Evolutionary conservation across 352 stramenopile genomes (phyloP).

Genomic region (Phytophthora citrophthora): DNA sequence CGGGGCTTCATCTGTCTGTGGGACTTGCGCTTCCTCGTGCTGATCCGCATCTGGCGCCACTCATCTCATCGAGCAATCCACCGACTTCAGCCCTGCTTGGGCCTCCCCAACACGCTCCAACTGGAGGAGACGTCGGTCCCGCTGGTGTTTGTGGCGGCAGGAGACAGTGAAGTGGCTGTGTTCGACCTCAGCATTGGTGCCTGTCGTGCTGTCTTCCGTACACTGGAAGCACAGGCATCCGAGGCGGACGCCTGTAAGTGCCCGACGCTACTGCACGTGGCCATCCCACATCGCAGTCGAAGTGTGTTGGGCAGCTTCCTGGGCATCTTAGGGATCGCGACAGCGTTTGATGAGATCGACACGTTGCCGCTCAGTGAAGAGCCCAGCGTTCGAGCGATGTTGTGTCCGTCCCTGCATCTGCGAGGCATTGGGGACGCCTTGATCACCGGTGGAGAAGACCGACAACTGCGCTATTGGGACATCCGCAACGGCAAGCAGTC

Average conservation of each 20-base stretch:
- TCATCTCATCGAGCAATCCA: conserved; percentile 92
- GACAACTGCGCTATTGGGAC: conserved; percentile 97
- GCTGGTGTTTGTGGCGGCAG: conserved; percentile 94
- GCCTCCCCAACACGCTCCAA: conserved; percentile 78
- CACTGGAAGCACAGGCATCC: conserved; percentile 76
- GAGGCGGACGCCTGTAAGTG: conserved; percentile 81
- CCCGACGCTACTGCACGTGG: conserved; percentile 74
- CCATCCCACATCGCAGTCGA: conserved; percentile 76
- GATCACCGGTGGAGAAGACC: conserved; percentile 95
- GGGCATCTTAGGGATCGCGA: conserved; percentile 83
- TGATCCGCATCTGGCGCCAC: conserved; percentile 97
- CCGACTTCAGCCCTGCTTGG: conserved; percentile 83
- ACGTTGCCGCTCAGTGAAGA: conserved; percentile 76
- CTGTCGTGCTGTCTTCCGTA: conserved; percentile 93
- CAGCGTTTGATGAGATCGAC: conserved; percentile 84
- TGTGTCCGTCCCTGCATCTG: conserved; percentile 90
- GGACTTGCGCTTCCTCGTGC: conserved; percentile 96
- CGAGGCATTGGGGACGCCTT: conserved; percentile 83
- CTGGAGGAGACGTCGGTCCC: conserved; percentile 83
- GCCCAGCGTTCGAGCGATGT: conserved; percentile 84
- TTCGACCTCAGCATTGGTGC: conserved; percentile 90
- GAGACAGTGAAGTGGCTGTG: conserved; percentile 92
- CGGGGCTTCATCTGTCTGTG: conserved; percentile 96
- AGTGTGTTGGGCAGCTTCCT: conserved; percentile 79
- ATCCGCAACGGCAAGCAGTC: conserved; percentile 94